These are phyloP conservation scores for Trichoderma virens DNA, from an alignment of 495 filamentous ascomycete species.

Conservation along the genomic window DNA sequence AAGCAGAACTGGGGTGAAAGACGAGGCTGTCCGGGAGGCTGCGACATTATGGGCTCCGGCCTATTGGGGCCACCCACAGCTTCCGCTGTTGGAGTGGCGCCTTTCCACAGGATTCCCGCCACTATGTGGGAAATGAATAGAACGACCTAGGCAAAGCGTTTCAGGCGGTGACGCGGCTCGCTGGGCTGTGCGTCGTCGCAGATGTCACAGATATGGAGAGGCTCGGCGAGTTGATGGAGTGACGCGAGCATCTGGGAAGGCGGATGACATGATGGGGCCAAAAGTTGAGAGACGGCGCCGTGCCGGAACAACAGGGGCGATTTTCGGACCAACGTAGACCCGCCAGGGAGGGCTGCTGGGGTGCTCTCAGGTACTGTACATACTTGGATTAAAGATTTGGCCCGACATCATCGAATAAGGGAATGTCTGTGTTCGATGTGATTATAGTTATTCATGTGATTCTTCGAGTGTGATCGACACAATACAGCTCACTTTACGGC, in stretches of 20 bases:
- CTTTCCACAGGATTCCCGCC: constrained; percentile 44
- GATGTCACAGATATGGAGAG: not conserved
- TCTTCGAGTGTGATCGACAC: not conserved
- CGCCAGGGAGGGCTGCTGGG: not conserved
- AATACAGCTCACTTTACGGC: no score
- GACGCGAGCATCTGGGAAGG: not conserved
- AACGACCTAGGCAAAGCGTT: not conserved
- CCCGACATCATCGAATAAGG: not conserved
- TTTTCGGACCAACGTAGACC: not conserved
- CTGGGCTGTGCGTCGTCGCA: not conserved
- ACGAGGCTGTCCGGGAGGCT: constrained; percentile 48
- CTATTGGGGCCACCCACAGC: constrained; percentile 13
- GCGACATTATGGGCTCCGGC: constrained; percentile 48
- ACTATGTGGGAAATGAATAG: constrained; percentile 16
- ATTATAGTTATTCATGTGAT: not conserved
- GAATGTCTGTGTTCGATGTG: not conserved
- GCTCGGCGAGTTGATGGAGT: not conserved
- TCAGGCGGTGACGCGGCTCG: not conserved
- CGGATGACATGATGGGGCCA: not conserved
- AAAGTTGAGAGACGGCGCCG: not conserved
- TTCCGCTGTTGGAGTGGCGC: constrained; percentile 15
- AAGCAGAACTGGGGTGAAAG: constrained; percentile 92
- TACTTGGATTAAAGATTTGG: not conserved
- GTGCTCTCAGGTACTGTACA: no score
- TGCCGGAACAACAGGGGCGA: not conserved